These are phyloP conservation scores for Plenodomus tracheiphilus DNA, from an alignment of 2,329 filamentous ascomycete genomes.

Conservation along the genomic window DNA sequence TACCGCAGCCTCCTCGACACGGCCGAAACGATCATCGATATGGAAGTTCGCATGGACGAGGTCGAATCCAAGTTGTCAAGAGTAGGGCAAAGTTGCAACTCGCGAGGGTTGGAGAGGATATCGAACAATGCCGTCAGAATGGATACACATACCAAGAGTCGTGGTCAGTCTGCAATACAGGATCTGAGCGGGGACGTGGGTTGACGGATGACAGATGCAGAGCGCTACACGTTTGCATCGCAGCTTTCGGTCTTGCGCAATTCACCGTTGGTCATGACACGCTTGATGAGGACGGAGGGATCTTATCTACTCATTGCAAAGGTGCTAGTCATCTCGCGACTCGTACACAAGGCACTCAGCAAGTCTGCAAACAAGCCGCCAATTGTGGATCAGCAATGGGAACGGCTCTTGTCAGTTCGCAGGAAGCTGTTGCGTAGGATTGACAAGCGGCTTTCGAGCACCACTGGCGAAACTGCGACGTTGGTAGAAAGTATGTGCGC, in stretches of 20 bases:
- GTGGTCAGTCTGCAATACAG: constrained; percentile 38
- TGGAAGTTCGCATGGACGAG: constrained; percentile 76
- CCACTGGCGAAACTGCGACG: constrained; percentile 43
- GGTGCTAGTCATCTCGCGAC: constrained; percentile 69
- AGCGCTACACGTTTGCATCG: constrained; percentile 55
- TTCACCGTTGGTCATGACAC: constrained; percentile 57
- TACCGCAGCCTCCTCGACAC: constrained; percentile 92
- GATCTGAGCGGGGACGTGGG: constrained; percentile 5
- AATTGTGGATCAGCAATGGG: constrained; percentile 65
- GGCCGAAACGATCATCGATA: constrained; percentile 89
- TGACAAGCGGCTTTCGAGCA: constrained; percentile 55
- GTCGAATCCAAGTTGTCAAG: constrained; percentile 72
- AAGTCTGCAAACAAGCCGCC: constrained; percentile 53
- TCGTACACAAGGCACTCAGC: constrained; percentile 74
- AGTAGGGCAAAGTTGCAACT: constrained; percentile 78
- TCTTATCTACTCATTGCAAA: constrained; percentile 64
- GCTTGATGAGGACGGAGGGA: constrained; percentile 55
- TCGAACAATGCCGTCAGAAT: constrained; percentile 58
- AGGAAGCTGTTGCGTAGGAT: constrained; percentile 67
- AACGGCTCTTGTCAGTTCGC: constrained; percentile 64
- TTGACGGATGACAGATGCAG: constrained; percentile 43
- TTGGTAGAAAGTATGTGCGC: constrained; percentile 77
- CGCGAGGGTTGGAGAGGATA: constrained; percentile 69
- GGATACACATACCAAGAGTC: constrained; percentile 49
- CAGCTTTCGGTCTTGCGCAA: constrained; percentile 62